Base-by-base conservation (phyloP, 345 rosid species). In the Schrenkiella parvula region DNA sequence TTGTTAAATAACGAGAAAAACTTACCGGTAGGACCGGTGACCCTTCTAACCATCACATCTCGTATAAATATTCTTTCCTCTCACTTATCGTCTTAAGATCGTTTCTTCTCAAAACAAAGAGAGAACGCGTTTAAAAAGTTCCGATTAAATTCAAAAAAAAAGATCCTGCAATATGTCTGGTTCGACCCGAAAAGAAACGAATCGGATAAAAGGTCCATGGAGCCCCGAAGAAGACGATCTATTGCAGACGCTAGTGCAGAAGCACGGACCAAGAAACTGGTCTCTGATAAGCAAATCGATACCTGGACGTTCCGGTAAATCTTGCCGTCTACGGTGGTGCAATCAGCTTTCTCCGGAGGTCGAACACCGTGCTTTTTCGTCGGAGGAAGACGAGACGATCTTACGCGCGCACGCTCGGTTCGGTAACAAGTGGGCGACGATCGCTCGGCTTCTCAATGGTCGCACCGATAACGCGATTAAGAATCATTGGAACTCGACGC, bases 201-300 rank as follows among this genome's bases (percentile, higher is more conserved):
- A 93, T 82, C 87, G 97, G 90, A 91, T 93, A 75, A 93, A 86
- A 77, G 98, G 98, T 9, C 98, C 98, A 21, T 92, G 98, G 98
- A 90, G 95, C 70, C 90, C 95, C 3, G 93, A 92, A 57, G 98
- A 92, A 68, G 98, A 93, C 68, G 91, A 89, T 14, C 84, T 85
- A 43, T 82, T 93, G 15, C 84, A 80, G 56, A 43, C 75, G 11
- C 84, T 93, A 22, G 97, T 93, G 3, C 85, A 80, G 19, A 83
- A 70, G 25, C 89, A 91, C 72, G 97, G 98, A 9, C 87, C 98
- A 0, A 80, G 98, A 28, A 93, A 93, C 83, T 93, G 98, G 98
- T 87, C 98, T 18, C 61, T 89, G 5, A 93, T 93, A 28, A 93
- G 97, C 88, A 88, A 85, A 75, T 86, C 97, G 8, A 91, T 93